phyloP scores from a whole-genome alignment of 2,329 filamentous ascomycete species.

The Pyrenophora seminiperda region DNA sequence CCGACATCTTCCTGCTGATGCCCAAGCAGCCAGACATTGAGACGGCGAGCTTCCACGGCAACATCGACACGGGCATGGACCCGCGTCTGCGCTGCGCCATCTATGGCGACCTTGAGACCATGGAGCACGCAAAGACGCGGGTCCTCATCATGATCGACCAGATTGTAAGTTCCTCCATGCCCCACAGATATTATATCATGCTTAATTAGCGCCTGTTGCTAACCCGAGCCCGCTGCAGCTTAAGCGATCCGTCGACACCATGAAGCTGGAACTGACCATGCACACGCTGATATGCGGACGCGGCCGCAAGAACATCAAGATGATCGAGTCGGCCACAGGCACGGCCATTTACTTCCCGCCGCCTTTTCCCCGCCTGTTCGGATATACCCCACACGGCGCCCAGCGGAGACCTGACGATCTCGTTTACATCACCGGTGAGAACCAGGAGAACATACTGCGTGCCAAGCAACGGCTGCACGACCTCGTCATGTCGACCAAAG shows the following conservation, averaged over 20 bases:
- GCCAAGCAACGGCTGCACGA: slow-evolving; percentile 93
- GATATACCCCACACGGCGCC: slow-evolving; percentile 83
- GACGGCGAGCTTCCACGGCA: slow-evolving; percentile 74
- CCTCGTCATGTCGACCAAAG: slow-evolving; percentile 76
- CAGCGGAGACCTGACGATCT: slow-evolving; percentile 82
- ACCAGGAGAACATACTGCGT: slow-evolving; percentile 77
- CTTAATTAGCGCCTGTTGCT: slow-evolving; percentile 40
- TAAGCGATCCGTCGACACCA: slow-evolving; percentile 74
- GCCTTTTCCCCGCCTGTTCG: slow-evolving; percentile 88
- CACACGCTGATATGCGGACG: slow-evolving; percentile 93
- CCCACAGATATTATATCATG: slow-evolving; percentile 23
- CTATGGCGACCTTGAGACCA: slow-evolving; percentile 92
- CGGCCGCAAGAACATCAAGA: slow-evolving; percentile 95
- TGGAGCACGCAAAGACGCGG: slow-evolving; percentile 95
- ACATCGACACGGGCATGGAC: slow-evolving; percentile 78
- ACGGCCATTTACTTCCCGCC: slow-evolving; percentile 98
- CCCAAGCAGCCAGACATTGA: slow-evolving; percentile 83
- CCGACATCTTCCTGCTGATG: slow-evolving; percentile 94
- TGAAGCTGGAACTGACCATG: slow-evolving; percentile 82
- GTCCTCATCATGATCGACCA: slow-evolving; percentile 97
- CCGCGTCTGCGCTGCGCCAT: slow-evolving; percentile 91
- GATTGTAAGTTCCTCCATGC: slow-evolving; percentile 64
- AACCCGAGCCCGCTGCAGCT: slow-evolving; percentile 58
- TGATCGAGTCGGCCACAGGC: slow-evolving; percentile 92
- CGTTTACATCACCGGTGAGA: slow-evolving; percentile 94